These are phyloP conservation scores for Citrullus colocynthis DNA, from an alignment of 306 rosid genomes.

Conservation along the genomic window DNA sequence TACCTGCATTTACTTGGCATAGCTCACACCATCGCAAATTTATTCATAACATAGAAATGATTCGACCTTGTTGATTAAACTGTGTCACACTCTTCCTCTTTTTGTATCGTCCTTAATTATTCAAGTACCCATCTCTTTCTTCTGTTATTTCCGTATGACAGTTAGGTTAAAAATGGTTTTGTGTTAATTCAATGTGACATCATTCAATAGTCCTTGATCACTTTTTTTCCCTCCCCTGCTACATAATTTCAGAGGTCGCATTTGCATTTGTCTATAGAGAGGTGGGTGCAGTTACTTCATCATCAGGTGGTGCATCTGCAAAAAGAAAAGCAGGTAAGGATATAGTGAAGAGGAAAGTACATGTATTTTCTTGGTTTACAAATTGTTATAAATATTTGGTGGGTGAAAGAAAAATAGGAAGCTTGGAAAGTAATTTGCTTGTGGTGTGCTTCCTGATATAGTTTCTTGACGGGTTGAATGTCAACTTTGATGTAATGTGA, in stretches of 20 bases:
- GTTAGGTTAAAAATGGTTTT: background rate
- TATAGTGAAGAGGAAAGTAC: background rate
- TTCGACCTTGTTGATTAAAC: background rate
- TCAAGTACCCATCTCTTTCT: background rate
- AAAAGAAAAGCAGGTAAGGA: conserved; percentile 83
- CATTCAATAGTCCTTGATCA: conserved; percentile 2
- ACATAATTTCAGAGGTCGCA: conserved; percentile 38
- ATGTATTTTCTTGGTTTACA: background rate
- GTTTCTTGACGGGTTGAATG: background rate
- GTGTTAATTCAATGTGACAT: background rate
- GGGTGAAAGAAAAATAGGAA: background rate
- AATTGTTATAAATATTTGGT: background rate
- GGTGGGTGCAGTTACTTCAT: conserved; percentile 22
- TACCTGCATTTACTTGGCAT: background rate
- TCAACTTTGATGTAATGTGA: background rate
- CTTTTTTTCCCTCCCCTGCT: conserved; percentile 5
- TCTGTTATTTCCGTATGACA: background rate
- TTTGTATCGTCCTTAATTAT: background rate
- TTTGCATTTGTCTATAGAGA: conserved; percentile 86
- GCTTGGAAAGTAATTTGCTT: background rate
- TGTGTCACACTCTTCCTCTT: background rate
- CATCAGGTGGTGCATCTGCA: conserved; percentile 30
- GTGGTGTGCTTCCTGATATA: background rate
- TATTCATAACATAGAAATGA: background rate
- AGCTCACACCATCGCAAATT: background rate